Evolutionary conservation across 2,329 filamentous ascomycete species (phyloP).

Genomic region (Scorias spongiosa): DNA sequence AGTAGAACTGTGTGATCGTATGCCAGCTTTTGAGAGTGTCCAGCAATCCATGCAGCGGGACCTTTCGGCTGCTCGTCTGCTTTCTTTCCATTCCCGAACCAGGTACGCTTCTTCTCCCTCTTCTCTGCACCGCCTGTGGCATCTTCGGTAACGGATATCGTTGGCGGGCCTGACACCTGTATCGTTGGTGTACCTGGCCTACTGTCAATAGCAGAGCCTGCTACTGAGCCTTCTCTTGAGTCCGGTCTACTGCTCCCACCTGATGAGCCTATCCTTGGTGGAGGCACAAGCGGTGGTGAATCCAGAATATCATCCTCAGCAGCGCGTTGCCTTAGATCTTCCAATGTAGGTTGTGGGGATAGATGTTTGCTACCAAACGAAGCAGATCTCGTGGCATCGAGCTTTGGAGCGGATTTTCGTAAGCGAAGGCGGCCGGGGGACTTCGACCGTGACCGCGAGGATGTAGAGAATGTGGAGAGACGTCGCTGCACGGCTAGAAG

Average conservation of each 20-base stretch:
- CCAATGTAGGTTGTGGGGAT: slow-evolving; percentile 8
- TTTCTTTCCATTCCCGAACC: slow-evolving; percentile 18
- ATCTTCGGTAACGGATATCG: slow-evolving; percentile 1
- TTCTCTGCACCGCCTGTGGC: slow-evolving; percentile 4
- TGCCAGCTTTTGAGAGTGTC: slow-evolving; percentile 38
- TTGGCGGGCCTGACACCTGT: slow-evolving; percentile 8
- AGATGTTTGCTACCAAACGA: slow-evolving; percentile 1
- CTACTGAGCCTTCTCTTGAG: slow-evolving; percentile 9
- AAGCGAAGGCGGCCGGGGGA: neutral
- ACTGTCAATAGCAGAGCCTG: slow-evolving; percentile 9
- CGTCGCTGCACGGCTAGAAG: neutral
- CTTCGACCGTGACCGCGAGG: neutral
- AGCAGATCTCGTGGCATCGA: slow-evolving; percentile 1
- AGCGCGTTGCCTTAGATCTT: slow-evolving; percentile 9
- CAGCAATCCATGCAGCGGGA: slow-evolving; percentile 42
- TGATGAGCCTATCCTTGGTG: slow-evolving; percentile 4
- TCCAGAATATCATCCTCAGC: slow-evolving; percentile 3
- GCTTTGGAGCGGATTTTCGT: slow-evolving; percentile 1
- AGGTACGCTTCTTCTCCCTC: slow-evolving; percentile 17
- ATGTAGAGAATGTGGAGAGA: neutral
- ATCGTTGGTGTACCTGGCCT: slow-evolving; percentile 11
- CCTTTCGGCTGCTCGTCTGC: slow-evolving; percentile 20
- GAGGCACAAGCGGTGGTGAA: slow-evolving; percentile 6
- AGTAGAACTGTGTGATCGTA: slow-evolving; percentile 39
- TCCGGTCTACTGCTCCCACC: slow-evolving; percentile 6